These are phyloP conservation scores for Alternaria brassicae DNA, from an alignment of 2,329 filamentous ascomycete species.

Conservation along the genomic window DNA sequence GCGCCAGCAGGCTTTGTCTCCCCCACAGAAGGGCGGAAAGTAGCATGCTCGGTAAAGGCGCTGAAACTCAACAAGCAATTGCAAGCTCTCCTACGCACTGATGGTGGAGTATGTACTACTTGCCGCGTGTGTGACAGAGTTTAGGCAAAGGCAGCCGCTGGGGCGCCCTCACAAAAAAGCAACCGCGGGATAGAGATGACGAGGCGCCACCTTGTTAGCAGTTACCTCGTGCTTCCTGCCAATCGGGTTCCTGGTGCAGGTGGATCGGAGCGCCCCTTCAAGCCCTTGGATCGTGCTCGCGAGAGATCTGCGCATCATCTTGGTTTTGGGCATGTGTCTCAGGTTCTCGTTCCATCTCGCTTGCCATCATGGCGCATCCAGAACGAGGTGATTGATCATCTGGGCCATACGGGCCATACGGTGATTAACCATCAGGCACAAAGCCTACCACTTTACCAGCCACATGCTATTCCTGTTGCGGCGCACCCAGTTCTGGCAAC, in stretches of 20 bases:
- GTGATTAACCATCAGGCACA: not conserved
- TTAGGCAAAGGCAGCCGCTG: conserved; percentile 25
- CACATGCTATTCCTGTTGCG: not conserved
- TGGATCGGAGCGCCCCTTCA: conserved; percentile 18
- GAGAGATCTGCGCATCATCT: conserved; percentile 25
- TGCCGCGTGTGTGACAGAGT: conserved; percentile 10
- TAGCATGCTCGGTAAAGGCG: not conserved
- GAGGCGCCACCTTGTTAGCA: conserved; percentile 8
- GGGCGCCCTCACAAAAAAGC: conserved; percentile 17
- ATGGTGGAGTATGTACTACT: conserved; percentile 3
- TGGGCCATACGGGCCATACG: conserved; percentile 1
- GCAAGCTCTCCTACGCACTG: not conserved
- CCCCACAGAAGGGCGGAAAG: conserved; percentile 11
- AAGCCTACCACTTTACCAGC: not conserved
- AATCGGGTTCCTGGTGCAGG: conserved; percentile 13
- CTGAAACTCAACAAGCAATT: conserved; percentile 11
- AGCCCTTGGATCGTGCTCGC: conserved; percentile 15
- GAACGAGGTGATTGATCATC: not conserved
- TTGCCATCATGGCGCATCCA: conserved; percentile 9
- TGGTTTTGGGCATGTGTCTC: conserved; percentile 23
- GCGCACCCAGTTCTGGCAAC: not conserved
- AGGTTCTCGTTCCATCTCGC: conserved; percentile 18
- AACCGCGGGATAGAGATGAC: conserved; percentile 12
- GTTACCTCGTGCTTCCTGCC: conserved; percentile 6
- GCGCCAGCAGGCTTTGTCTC: not conserved